These are phyloP conservation scores for Trichoderma cornu-damae DNA, from an alignment of 2,329 filamentous ascomycete genomes.

Conservation along the genomic window DNA sequence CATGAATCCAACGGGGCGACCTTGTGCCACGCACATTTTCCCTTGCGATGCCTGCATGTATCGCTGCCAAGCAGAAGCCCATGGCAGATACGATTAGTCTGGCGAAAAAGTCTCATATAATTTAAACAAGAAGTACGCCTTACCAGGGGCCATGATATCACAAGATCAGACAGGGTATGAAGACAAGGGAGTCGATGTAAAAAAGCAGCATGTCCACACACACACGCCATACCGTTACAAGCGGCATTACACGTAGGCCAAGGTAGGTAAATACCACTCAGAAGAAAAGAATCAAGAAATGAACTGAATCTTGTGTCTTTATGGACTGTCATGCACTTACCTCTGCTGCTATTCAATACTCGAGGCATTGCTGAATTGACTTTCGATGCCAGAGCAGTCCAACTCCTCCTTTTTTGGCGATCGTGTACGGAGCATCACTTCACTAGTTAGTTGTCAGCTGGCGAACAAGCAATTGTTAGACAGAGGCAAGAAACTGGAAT, in stretches of 20 bases:
- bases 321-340: background rate
- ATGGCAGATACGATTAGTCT: background rate
- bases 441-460: background rate
- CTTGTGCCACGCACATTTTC: conserved; percentile 29
- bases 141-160: conserved; percentile 10
- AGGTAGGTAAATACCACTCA: background rate
- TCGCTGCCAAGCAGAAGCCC: conserved; percentile 26
- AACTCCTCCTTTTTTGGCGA: background rate
- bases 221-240: background rate
- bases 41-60: conserved; percentile 35
- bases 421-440: no score
- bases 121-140: background rate
- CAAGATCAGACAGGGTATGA: background rate
- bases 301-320: background rate
- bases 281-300: background rate
- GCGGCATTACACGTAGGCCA: background rate
- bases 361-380: conserved; percentile 5
- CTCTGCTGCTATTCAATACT: conserved; percentile 11
- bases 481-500: no score
- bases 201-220: background rate
- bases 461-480: no score
- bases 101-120: background rate
- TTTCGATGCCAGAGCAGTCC: background rate
- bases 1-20: no score
- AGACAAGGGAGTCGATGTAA: background rate